A percentile compares a stretch with the other conserved stretches of the same genome.
phyloP scores from a whole-genome alignment of 2,329 filamentous ascomycete species.

The Corniculantispora saksenae region DNA sequence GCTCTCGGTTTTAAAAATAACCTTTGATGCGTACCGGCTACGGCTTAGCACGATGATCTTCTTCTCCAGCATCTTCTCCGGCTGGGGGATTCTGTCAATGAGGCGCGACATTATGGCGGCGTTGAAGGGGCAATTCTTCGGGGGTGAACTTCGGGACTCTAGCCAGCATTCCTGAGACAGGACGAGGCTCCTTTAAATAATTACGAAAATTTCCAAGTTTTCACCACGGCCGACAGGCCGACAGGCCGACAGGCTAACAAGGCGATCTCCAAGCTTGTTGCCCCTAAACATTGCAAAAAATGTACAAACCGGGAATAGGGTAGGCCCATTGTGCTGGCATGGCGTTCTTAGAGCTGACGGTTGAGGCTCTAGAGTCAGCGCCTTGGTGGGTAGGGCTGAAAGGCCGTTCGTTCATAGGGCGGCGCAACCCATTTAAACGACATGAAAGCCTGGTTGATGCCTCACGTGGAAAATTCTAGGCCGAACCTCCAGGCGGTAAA shows the following conservation, averaged over 20 bases:
- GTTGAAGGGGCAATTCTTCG: not conserved
- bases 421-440: not conserved
- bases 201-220: not conserved
- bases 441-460: not conserved
- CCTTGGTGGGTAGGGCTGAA: not conserved
- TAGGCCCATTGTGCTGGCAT: not conserved
- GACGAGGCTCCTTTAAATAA: not conserved
- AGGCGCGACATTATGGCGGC: constrained; percentile 33
- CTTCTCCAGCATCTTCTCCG: constrained; percentile 32
- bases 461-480: not conserved
- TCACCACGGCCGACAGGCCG: no score
- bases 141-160: not conserved
- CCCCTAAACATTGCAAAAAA: not conserved
- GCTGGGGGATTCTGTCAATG: constrained; percentile 37
- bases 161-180: not conserved
- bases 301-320: not conserved
- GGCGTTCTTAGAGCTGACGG: not conserved
- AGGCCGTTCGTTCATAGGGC: not conserved
- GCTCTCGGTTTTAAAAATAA: not conserved
- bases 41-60: constrained; percentile 40
- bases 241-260: no score
- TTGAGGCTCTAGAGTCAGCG: not conserved
- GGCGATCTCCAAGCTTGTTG: not conserved
- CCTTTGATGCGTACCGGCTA: constrained; percentile 31
- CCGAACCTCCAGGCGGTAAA: not conserved